Evolutionary conservation across 805 yeast species (phyloP).

Genomic region (Komagataella pseudopastoris): DNA sequence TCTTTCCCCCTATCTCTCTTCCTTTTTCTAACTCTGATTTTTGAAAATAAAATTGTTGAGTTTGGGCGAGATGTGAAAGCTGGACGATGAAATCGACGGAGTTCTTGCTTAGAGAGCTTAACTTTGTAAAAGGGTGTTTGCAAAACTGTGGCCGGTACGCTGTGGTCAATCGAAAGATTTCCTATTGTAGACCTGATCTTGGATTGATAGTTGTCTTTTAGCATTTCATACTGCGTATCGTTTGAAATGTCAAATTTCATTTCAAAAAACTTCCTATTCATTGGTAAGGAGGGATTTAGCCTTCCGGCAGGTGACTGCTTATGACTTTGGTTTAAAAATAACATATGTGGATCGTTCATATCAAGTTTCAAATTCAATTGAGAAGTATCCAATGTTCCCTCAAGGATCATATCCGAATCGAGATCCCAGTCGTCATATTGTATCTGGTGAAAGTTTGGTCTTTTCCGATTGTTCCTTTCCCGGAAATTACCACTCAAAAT

Average conservation of each 20-base stretch:
- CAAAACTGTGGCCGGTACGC: slow-evolving; percentile 72
- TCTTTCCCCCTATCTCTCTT: slow-evolving; percentile 85
- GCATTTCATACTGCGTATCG: slow-evolving; percentile 71
- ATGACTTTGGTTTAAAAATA: slow-evolving; percentile 39
- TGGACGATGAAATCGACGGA: slow-evolving; percentile 73
- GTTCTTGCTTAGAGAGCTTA: slow-evolving; percentile 46
- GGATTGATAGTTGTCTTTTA: slow-evolving; percentile 78
- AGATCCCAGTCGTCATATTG: slow-evolving; percentile 28
- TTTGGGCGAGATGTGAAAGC: slow-evolving; percentile 68
- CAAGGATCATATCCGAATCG: slow-evolving; percentile 62
- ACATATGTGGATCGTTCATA: slow-evolving; percentile 74
- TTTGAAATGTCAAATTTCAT: slow-evolving; percentile 74
- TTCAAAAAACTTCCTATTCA: slow-evolving; percentile 37
- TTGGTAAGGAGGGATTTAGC: slow-evolving; percentile 29
- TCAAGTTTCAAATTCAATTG: slow-evolving; percentile 39
- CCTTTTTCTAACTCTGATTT: slow-evolving; percentile 64
- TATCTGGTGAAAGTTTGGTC: not conserved
- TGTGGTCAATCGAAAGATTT: slow-evolving; percentile 80
- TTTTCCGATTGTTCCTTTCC: not conserved
- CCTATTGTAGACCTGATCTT: slow-evolving; percentile 90
- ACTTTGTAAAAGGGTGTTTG: slow-evolving; percentile 91
- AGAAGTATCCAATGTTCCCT: slow-evolving; percentile 37
- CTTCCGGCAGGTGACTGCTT: slow-evolving; percentile 5
- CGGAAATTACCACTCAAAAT: slow-evolving; percentile 20
- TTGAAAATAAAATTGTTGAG: slow-evolving; percentile 60